Evolutionary conservation across 78 protist genomes (phyloP).

Genomic region (Tieghemostelium lacteum): DNA sequence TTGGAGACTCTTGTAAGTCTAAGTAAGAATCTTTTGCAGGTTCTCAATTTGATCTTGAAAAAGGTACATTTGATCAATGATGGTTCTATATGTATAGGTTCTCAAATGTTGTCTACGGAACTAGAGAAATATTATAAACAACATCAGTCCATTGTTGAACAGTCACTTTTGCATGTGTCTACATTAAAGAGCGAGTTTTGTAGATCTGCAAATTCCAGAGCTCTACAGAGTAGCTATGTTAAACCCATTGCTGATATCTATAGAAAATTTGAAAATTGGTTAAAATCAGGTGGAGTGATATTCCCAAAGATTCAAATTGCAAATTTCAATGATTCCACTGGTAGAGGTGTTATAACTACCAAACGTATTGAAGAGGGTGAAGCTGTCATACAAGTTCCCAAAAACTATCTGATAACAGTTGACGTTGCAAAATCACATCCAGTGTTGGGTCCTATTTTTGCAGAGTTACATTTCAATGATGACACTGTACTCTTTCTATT

Average conservation of each 20-base stretch:
- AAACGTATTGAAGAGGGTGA: conserved; percentile 59
- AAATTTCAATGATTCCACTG: conserved; percentile 63
- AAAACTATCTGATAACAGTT: conserved; percentile 30
- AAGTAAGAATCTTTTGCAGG: not conserved
- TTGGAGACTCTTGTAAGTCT: conserved; percentile 40
- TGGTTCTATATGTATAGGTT: not conserved
- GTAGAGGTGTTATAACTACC: conserved; percentile 66
- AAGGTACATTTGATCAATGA: not conserved
- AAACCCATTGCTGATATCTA: conserved; percentile 50
- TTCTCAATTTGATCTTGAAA: not conserved
- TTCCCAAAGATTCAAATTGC: conserved; percentile 69
- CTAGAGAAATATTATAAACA: conserved; percentile 49
- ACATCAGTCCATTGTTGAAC: conserved; percentile 56
- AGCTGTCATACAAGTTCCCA: conserved; percentile 22
- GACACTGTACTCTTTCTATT: conserved; percentile 70
- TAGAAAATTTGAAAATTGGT: conserved; percentile 63
- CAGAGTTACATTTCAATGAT: conserved; percentile 46
- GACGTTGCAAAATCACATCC: conserved; percentile 47
- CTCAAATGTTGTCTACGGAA: not conserved
- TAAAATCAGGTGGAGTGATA: conserved; percentile 31
- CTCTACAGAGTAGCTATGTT: conserved; percentile 1
- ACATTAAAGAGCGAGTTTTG: conserved; percentile 13
- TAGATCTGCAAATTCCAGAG: not conserved
- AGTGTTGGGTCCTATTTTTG: conserved; percentile 31
- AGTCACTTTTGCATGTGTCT: conserved; percentile 15